Base-by-base conservation (phyloP, 768 basidiomycete genomes). In the Kondoa subrosea region DNA sequence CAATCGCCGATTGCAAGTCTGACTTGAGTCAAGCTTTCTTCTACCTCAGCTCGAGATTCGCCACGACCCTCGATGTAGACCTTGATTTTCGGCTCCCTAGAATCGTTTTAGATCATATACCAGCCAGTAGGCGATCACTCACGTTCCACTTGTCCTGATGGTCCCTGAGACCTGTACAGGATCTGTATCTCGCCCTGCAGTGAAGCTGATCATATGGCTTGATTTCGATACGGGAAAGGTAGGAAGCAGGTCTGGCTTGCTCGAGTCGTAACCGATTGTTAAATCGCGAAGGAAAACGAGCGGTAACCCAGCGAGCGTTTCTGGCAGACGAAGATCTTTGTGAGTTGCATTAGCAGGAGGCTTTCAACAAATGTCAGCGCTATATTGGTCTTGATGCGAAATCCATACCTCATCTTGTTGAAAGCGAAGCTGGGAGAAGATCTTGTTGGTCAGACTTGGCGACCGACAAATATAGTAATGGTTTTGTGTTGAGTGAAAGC, bases 11-110 rank as follows among this genome's bases (percentile, higher is more conserved):
- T 77, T 70, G 87, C 85, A 56, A 78, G 76, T 1, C 87, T 81
- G 0, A 88, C 85, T 56, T 74, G 75, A 2, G 77, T 76, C n/a
- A 91, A 80, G 40, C 83, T 75, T 2, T 70, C 72, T 1, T 77
- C 77, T 2, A 91, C 84, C 0, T 75, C 73, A n/a, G 69, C 69
- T 0, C 78, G 73, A 70, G 87, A 77, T 62, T 75, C 79, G 0
- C 88, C 88, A 62, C 79, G 82, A 14, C 87, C 90, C 78, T 92
- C 90, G 31, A 91, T 79, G 74, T 92, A 92, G 76, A 87, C 89
- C 75, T 92, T 92, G 78, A 91, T 88, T 87, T 81, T 65, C 34
- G 65, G 34, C 27, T 60, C 59, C 12, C 40, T 50, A 21, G 40
- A 8, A 50, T 8, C 40, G 40, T 21, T 50, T 8, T 50, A 8